A percentile compares a stretch with the other conserved stretches of the same genome.
phyloP scores from a whole-genome alignment of 2,329 filamentous ascomycete genomes.

The Colletotrichum navitas region DNA sequence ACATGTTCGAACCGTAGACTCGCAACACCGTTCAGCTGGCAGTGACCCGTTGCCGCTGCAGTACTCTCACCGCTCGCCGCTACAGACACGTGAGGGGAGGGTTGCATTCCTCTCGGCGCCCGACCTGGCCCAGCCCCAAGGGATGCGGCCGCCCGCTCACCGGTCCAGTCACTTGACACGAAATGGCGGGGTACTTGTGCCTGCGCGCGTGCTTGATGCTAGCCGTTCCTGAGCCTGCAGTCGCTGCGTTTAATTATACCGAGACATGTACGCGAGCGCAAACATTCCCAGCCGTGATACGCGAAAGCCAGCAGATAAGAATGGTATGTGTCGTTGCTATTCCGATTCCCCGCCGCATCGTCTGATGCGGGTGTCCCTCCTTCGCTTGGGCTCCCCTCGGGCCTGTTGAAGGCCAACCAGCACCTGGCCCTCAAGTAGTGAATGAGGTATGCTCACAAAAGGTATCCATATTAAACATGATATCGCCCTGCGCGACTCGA shows the following conservation, averaged over 20 bases:
- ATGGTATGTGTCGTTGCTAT: neutral
- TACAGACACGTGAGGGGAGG: neutral
- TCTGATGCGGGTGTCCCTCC: neutral
- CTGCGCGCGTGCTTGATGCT: constrained; percentile 18
- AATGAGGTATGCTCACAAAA: neutral
- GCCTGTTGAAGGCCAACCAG: constrained; percentile 41
- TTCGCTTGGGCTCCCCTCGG: neutral
- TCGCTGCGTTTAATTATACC: neutral
- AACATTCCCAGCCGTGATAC: neutral
- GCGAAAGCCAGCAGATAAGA: neutral
- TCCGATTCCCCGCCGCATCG: neutral
- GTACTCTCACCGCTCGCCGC: neutral
- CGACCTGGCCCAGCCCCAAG: neutral
- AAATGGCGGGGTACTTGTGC: constrained; percentile 24
- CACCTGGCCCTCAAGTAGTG: neutral
- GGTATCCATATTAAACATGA: constrained; percentile 29
- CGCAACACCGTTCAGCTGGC: neutral
- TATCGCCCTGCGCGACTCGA: constrained; percentile 1
- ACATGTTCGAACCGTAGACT: neutral
- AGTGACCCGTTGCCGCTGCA: neutral
- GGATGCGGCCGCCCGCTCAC: constrained; percentile 9
- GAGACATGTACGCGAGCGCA: neutral
- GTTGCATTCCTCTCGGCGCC: neutral
- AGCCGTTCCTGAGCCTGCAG: neutral
- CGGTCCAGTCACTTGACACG: constrained; percentile 28